Percentiles rank a stretch among this genome's conserved stretches.
Evolutionary conservation across 2,329 filamentous ascomycete genomes (phyloP).

Genomic region (Trichoderma oligosporum): DNA sequence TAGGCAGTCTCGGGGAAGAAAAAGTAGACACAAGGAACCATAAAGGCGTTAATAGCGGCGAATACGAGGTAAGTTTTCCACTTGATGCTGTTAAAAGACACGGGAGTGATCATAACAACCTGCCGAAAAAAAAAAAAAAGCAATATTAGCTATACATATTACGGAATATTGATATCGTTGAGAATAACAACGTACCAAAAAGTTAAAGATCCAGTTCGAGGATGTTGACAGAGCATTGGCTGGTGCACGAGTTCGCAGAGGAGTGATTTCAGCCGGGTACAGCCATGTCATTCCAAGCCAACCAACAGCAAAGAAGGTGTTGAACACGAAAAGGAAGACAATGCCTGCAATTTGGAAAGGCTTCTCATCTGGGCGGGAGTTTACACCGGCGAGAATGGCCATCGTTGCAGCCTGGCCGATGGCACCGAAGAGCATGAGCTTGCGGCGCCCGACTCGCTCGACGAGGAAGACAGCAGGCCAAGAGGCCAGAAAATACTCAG

Average conservation of each 20-base stretch:
- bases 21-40: slow-evolving; percentile 55
- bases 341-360: slow-evolving; percentile 57
- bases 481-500: slow-evolving; percentile 59
- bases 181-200: slow-evolving; percentile 37
- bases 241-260: slow-evolving; percentile 61
- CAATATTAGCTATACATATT: background rate
- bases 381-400: slow-evolving; percentile 58
- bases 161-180: too few species aligned
- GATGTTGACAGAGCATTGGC: slow-evolving; percentile 54
- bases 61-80: slow-evolving; percentile 64
- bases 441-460: slow-evolving; percentile 63
- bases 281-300: slow-evolving; percentile 61
- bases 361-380: slow-evolving; percentile 46
- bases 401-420: slow-evolving; percentile 60
- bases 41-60: slow-evolving; percentile 60
- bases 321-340: slow-evolving; percentile 62
- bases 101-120: slow-evolving; percentile 60
- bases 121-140: slow-evolving; percentile 4
- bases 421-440: slow-evolving; percentile 68
- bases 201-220: slow-evolving; percentile 62
- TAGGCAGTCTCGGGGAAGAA: slow-evolving; percentile 64
- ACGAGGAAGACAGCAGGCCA: slow-evolving; percentile 60
- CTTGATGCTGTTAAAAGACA: slow-evolving; percentile 54
- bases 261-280: slow-evolving; percentile 64
- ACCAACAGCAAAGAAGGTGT: slow-evolving; percentile 55